Conservation (phyloP, 306 rosid genomes). For the Datisca glomerata region DNA sequence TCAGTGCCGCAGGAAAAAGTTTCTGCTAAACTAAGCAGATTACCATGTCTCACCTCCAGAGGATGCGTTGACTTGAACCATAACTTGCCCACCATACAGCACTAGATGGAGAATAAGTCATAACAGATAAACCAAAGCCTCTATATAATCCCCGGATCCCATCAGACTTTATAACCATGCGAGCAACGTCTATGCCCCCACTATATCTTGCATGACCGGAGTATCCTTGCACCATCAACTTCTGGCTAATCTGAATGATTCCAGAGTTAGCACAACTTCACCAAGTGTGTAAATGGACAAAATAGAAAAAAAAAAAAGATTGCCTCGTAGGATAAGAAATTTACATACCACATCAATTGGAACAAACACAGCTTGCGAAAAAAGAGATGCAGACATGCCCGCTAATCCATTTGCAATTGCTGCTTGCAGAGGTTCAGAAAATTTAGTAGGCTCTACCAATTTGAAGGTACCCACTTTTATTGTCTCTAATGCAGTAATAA, state of each 20-base stretch:
- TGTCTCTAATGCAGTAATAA: constrained; percentile 74
- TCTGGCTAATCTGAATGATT: constrained; percentile 65
- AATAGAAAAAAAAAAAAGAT: constrained; percentile 8
- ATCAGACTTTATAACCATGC: constrained; percentile 44
- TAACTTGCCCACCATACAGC: constrained; percentile 99
- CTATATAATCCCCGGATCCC: constrained; percentile 76
- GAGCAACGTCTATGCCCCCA: constrained; percentile 86
- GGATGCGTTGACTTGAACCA: constrained; percentile 76
- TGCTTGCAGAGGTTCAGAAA: constrained; percentile 70
- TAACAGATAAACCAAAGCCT: constrained; percentile 81
- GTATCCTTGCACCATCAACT: constrained; percentile 91
- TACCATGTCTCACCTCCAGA: constrained; percentile 86
- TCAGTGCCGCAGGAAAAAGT: too few relatives aligned
- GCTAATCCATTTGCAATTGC: constrained; percentile 85
- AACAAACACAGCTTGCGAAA: constrained; percentile 75
- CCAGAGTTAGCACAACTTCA: neutral
- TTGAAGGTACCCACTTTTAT: constrained; percentile 60
- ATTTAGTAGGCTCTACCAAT: constrained; percentile 51
- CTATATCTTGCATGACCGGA: constrained; percentile 63
- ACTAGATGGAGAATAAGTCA: constrained; percentile 88
- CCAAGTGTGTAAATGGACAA: neutral
- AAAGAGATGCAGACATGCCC: constrained; percentile 68
- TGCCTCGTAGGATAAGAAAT: constrained; percentile 1
- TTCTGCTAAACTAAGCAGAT: constrained; percentile 14
- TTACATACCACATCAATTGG: constrained; percentile 80